Percentiles rank a stretch among this genome's conserved stretches.
These are phyloP conservation scores for Coleophoma crateriformis DNA, from an alignment of 2,329 filamentous ascomycete genomes.

Conservation along the genomic window DNA sequence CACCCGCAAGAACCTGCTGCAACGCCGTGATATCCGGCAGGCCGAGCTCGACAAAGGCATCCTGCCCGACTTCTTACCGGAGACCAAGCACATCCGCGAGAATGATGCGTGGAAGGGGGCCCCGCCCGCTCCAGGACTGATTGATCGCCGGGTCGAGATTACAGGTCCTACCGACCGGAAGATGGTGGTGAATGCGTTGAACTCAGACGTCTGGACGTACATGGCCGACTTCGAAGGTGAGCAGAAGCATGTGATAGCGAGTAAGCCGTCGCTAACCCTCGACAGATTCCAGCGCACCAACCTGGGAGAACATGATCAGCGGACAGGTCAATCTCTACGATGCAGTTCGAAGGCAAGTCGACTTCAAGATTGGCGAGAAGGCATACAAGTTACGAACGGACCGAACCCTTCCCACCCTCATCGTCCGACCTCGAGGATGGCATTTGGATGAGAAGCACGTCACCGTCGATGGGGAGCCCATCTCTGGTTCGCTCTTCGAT, in stretches of 20 bases:
- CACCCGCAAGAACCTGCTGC: constrained; percentile 81
- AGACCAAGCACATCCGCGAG: constrained; percentile 93
- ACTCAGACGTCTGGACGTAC: constrained; percentile 95
- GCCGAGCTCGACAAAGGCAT: constrained; percentile 86
- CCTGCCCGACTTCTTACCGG: constrained; percentile 88
- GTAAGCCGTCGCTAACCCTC: too few species aligned
- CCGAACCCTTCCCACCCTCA: constrained; percentile 79
- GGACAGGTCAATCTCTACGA: constrained; percentile 98
- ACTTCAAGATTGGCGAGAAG: constrained; percentile 93
- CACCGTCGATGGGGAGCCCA: constrained; percentile 89
- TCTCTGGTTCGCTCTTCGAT: constrained; percentile 89
- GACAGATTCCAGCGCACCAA: constrained; percentile 86
- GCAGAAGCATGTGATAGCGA: constrained; percentile 14
- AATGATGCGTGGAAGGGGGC: constrained; percentile 92
- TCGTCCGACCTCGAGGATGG: constrained; percentile 93
- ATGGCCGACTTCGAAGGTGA: constrained; percentile 98
- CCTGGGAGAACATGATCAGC: constrained; percentile 99
- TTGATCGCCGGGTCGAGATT: constrained; percentile 93
- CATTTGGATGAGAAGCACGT: constrained; percentile 98
- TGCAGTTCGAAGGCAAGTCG: constrained; percentile 85
- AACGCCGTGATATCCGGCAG: constrained; percentile 81
- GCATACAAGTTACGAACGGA: constrained; percentile 97
- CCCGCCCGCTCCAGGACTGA: constrained; percentile 81
- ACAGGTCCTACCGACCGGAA: constrained; percentile 96
- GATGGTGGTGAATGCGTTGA: constrained; percentile 98